phyloP scores from a whole-genome alignment of 345 rosid genomes.

The Bruguiera parviflora region DNA sequence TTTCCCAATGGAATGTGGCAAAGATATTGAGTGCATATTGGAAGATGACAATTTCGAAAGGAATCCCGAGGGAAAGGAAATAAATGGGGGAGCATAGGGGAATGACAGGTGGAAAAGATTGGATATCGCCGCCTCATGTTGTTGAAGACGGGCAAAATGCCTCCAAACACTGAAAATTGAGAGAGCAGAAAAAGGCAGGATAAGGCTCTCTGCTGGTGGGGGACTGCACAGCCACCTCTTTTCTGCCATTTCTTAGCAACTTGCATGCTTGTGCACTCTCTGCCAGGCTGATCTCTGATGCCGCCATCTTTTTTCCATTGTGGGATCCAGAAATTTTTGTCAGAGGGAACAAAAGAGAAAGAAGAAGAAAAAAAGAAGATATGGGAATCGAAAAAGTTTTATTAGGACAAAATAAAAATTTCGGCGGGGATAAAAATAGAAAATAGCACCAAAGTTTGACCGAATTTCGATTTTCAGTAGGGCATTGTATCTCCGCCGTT shows the following conservation, averaged over 20 bases:
- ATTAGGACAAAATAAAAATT: too few relatives aligned
- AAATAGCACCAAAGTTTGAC: too few relatives aligned
- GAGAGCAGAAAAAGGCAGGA: neutral
- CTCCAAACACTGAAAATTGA: neutral
- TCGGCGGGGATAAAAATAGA: too few relatives aligned
- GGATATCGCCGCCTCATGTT: neutral
- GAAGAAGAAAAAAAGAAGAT: too few relatives aligned
- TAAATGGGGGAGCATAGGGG: conserved; percentile 24
- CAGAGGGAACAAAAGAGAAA: too few relatives aligned
- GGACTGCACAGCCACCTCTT: conserved; percentile 6
- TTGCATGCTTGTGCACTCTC: neutral
- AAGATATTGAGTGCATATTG: too few relatives aligned
- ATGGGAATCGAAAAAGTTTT: too few relatives aligned
- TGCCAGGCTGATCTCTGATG: conserved; percentile 8
- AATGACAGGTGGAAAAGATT: conserved; percentile 25
- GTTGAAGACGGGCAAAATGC: neutral
- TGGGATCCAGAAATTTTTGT: too few relatives aligned
- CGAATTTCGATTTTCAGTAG: too few relatives aligned
- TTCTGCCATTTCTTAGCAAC: conserved; percentile 13
- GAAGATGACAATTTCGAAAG: too few relatives aligned
- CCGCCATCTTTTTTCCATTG: neutral
- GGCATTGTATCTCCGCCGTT: too few relatives aligned
- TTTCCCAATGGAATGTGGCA: too few relatives aligned
- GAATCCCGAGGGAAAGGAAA: neutral
- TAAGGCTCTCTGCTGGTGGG: conserved; percentile 15